phyloP scores from a whole-genome alignment of 257 asterid genomes.

The Echium plantagineum region DNA sequence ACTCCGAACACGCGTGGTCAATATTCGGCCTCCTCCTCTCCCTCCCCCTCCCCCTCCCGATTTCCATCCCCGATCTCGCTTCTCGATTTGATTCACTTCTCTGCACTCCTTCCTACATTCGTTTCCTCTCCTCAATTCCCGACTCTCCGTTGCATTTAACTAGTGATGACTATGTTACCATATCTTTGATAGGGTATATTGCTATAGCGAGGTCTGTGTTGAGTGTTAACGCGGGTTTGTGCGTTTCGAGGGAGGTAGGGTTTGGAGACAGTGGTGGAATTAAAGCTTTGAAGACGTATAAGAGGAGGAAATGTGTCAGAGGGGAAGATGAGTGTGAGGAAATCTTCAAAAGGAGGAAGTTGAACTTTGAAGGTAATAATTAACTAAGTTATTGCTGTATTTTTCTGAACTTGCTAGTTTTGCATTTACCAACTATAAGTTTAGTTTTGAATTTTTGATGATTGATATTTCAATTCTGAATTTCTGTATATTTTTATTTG shows the following conservation, averaged over 20 bases:
- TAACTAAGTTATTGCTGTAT: no score
- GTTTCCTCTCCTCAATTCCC: constrained; percentile 49
- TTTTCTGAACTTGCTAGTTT: no score
- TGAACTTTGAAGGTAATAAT: not conserved
- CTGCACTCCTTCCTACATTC: constrained; percentile 31
- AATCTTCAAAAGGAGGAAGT: constrained; percentile 16
- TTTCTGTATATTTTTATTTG: no score
- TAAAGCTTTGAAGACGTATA: constrained; percentile 22
- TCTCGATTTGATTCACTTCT: constrained; percentile 19
- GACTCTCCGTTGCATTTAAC: constrained; percentile 48
- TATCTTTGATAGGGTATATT: constrained; percentile 37
- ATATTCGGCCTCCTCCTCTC: constrained; percentile 38
- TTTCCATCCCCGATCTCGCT: constrained; percentile 34
- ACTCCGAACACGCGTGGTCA: constrained; percentile 48
- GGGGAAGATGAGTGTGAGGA: constrained; percentile 20
- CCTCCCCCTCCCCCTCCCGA: constrained; percentile 44
- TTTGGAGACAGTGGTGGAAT: not conserved
- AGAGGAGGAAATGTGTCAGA: constrained; percentile 40
- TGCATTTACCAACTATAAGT: no score
- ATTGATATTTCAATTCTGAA: no score
- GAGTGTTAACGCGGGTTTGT: constrained; percentile 12
- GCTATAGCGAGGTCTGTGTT: constrained; percentile 24
- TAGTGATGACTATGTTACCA: constrained; percentile 28
- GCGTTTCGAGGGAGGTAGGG: no score
- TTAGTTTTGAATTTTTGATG: no score